Evolutionary conservation across 139 green algal genomes (phyloP), one percentile per base, ranked within the genome.

Genomic region (Pseudopediastrum boryanum): DNA sequence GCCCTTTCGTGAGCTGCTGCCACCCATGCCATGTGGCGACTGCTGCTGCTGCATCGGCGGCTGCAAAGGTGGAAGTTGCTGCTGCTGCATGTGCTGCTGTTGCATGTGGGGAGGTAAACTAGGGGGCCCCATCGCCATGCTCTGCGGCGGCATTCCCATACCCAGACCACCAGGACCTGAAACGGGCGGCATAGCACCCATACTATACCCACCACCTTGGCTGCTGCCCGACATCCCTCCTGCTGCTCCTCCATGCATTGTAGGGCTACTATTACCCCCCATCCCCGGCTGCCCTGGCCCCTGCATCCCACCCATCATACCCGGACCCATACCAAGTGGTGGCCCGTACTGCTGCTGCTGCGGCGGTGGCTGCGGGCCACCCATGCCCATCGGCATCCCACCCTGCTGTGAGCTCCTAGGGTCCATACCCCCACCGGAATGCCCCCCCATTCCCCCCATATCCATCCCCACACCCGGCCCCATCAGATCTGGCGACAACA

Each of bases 1-100:
- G n/a, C 54, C 54, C 54, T 51, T 81, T 21, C 56, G 54, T 13
- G 71, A 54, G 13, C 54, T 78, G 42, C 56, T 38, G 29, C 71
- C 71, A 36, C 54, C 54, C 36, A 78, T 41, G 59, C 71, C n/a
- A n/a, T 78, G 54, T 78, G 71, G 29, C 71, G 38, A n/a, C n/a
- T n/a, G n/a, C n/a, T n/a, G n/a, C 50, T n/a, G 38, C 25, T 68
- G 70, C 23, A 68, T 38, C 51, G 65, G 70, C 23, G 31, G 36
- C 70, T 68, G 70, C 33, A 29, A 29, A 25, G 29, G 64, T n/a
- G 19, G 8, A 38, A 48, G 48, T 46, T 65, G 48, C 51, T 77
- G 70, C 70, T 77, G 70, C 51, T 77, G 70, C 42, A 50, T 41
- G 31, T 66, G 58, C 25, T 10, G 12, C 27, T 58, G 31, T 31